These are phyloP conservation scores for Hansenula anomala DNA, from an alignment of 1,139 yeast genomes.

Conservation along the genomic window DNA sequence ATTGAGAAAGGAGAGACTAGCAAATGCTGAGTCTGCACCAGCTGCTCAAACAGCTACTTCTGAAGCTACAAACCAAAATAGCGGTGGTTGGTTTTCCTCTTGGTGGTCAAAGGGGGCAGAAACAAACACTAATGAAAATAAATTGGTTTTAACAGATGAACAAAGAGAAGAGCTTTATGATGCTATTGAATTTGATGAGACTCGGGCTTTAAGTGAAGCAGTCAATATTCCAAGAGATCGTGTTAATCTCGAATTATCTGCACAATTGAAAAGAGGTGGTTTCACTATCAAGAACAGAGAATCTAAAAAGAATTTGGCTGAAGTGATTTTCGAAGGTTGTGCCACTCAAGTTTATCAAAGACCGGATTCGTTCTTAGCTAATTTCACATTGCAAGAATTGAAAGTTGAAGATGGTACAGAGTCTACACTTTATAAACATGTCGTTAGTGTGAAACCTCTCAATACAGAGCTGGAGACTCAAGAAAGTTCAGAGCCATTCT, in stretches of 20 bases:
- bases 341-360: slow-evolving; percentile 69
- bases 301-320: slow-evolving; percentile 53
- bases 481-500: slow-evolving; percentile 50
- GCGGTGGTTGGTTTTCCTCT: slow-evolving; percentile 53
- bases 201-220: slow-evolving; percentile 44
- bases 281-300: slow-evolving; percentile 46
- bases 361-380: slow-evolving; percentile 70
- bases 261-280: slow-evolving; percentile 75
- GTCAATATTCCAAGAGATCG: slow-evolving; percentile 73
- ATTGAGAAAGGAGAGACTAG: slow-evolving; percentile 49
- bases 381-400: slow-evolving; percentile 74
- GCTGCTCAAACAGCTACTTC: too few species aligned
- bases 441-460: slow-evolving; percentile 78
- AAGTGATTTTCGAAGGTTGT: slow-evolving; percentile 79
- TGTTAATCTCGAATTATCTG: slow-evolving; percentile 58
- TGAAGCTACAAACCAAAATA: too few species aligned
- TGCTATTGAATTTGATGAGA: slow-evolving; percentile 89
- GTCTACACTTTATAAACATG: slow-evolving; percentile 68
- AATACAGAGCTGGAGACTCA: slow-evolving; percentile 28
- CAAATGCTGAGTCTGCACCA: slow-evolving; percentile 11
- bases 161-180: slow-evolving; percentile 83
- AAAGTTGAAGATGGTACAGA: slow-evolving; percentile 85
- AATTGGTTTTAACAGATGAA: slow-evolving; percentile 50
- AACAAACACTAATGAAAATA: slow-evolving; percentile 17
- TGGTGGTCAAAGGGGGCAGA: slow-evolving; percentile 45